Conservation (phyloP, 768 basidiomycete species). For the Chiua virens region DNA sequence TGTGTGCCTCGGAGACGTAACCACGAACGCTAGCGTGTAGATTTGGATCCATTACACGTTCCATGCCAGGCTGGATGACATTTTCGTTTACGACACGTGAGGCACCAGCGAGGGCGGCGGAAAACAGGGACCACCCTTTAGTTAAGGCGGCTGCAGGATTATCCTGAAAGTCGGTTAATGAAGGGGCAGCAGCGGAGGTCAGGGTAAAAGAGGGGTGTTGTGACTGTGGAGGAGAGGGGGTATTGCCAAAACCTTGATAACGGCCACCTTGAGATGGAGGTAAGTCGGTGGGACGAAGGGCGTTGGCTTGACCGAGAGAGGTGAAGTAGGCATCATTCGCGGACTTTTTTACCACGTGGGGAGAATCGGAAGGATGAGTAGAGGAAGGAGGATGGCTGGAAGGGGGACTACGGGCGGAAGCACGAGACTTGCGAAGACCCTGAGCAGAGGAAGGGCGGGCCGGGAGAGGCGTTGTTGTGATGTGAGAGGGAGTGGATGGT, state of each 20-base stretch:
- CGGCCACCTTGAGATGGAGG: conserved; percentile 93
- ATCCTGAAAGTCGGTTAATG: conserved; percentile 77
- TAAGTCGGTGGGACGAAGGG: conserved; percentile 68
- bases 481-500: conserved; percentile 65
- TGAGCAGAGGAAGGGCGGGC: conserved; percentile 72
- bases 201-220: conserved; percentile 68
- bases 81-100: conserved; percentile 77
- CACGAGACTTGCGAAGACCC: conserved; percentile 85
- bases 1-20: conserved; percentile 69
- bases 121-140: conserved; percentile 97
- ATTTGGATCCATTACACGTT: conserved; percentile 75
- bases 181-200: conserved; percentile 80
- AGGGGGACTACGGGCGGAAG: conserved; percentile 55
- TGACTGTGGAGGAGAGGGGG: conserved; percentile 57
- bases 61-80: conserved; percentile 88
- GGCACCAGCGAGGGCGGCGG: conserved; percentile 79
- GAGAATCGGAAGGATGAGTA: conserved; percentile 45
- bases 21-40: conserved; percentile 74
- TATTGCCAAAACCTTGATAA: conserved; percentile 91
- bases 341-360: conserved; percentile 57
- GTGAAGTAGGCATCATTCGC: conserved; percentile 88
- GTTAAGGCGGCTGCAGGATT: conserved; percentile 83
- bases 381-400: conserved; percentile 56
- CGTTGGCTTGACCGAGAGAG: conserved; percentile 80
- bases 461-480: conserved; percentile 39